Evolutionary conservation across 208 protist species (phyloP).

Genomic region (Balamuthia mandrillaris): DNA sequence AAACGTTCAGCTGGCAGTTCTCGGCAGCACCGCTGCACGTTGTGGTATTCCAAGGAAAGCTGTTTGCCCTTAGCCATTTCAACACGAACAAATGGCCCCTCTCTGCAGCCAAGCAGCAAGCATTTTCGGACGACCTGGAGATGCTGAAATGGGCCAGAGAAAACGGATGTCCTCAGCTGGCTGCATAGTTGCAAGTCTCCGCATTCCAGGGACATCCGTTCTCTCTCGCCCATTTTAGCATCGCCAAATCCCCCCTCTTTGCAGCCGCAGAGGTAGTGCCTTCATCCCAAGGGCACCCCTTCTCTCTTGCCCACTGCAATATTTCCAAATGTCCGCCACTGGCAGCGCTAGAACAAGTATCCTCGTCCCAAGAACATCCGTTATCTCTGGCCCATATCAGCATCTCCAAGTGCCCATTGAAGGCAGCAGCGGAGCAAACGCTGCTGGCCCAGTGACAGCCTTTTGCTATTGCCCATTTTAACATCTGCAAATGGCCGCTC

Average conservation of each 20-base stretch:
- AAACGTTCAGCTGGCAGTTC: background rate
- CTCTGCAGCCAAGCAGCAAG: background rate
- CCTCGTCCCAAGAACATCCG: background rate
- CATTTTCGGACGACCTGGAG: too few species aligned
- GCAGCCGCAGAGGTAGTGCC: background rate
- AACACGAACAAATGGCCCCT: background rate
- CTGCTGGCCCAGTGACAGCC: background rate
- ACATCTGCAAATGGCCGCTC: background rate
- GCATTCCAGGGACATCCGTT: background rate
- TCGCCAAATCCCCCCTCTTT: background rate
- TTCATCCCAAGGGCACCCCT: background rate
- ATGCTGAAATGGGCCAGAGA: too few species aligned
- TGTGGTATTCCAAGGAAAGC: background rate
- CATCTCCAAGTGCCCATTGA: background rate
- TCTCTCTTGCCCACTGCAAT: background rate
- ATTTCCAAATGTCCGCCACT: background rate
- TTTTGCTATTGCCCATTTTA: background rate
- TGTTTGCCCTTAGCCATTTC: background rate
- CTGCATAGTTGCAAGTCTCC: background rate
- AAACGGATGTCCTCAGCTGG: background rate
- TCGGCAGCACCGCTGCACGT: background rate
- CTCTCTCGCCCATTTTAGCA: background rate
- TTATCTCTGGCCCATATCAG: background rate
- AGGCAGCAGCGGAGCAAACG: background rate
- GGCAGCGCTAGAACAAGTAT: background rate